Base-by-base conservation (phyloP, 371 early-diverging fungal species). In the Umbelopsis sp. region DNA sequence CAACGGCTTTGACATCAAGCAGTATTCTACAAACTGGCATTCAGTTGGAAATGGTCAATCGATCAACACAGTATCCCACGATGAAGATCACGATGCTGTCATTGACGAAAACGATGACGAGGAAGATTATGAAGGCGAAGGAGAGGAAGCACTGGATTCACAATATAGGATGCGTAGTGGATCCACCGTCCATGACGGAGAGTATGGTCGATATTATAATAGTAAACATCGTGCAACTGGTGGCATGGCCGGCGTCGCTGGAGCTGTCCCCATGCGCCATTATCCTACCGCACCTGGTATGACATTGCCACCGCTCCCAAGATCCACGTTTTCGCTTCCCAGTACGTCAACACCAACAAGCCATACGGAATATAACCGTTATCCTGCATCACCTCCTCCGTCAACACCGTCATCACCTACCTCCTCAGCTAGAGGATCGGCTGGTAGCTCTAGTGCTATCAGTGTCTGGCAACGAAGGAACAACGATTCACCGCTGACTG, bases 361-460 rank as follows among this genome's bases (percentile, higher is more conserved):
- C 11, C 72, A 67, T 37, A 71, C 65, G 25, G 51, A 68, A 5
- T 38, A 57, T 8, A 73, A 72, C 46, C 72, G 77, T n/a, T 78
- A 76, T 52, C 80, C 80, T 32, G 77, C 76, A 24, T 83, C 84
- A 14, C 86, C 88, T 6, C 77, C 86, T 2, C 74, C 78, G 0
- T 83, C 83, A 16, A 76, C 79, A 44, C 84, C 86, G 25, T 77
- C 86, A 3, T 82, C 85, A 1, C 86, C 82, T 25, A 75, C 76
- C 41, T 57, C 44, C 18, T 71, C 79, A 51, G 50, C 79, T 35
- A 74, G 79, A n/a, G 74, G 74, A 11, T 74, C 78, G 9, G 66
- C 74, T 3, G 57, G 74, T 38, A 72, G 76, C 46, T 63, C 52
- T 4, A 44, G 20, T 52, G 35, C 72, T 22, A 70, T 48, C 29